Base-by-base conservation (phyloP, 495 filamentous ascomycete species). In the Podospora appendiculata region DNA sequence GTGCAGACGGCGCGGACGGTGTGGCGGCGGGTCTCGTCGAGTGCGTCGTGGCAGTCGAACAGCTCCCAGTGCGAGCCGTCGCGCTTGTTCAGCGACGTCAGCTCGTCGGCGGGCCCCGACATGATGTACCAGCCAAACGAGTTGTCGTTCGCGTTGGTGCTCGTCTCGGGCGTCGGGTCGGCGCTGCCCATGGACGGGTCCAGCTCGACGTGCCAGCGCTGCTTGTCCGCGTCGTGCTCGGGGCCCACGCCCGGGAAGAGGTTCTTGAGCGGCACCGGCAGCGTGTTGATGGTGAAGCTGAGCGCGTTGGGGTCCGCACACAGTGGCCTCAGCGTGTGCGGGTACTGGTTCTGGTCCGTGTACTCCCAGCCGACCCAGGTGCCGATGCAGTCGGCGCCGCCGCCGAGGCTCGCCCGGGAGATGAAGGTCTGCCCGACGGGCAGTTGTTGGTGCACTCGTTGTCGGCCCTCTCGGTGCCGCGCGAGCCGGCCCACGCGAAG, bases 41-140 rank as follows among this genome's bases (percentile, higher is more conserved):
- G 16, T 12, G n/a, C 41, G 19, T 56, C 32, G 14, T 51, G 16
- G 53, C 61, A 66, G 45, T 39, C 49, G 8, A 55, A 50, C 0
- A 66, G 6, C 18, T 56, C 63, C 66, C 58, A 70, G 52, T 65
- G 61, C 0, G 62, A 63, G 12, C 64, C 68, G 41, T 70, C 66
- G 6, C 68, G 55, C 46, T 57, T 61, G 47, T 65, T 44, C 1
- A 72, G 49, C 0, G 54, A 59, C 19, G 36, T 39, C 8, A 39
- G 8, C 13, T 39, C 36, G 36, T 13, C 36, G 36, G 36, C 8
- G 8, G 36, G 36, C 10, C 42, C 54, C 1, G 68, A 47, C 9
- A 70, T 63, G 35, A 65, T 49, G 45, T 68, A 65, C 42, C 32
- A 53, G 9, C 58, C 46, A 39, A 62, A 62, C 1, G 50, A 43